A percentile compares a stretch with the other conserved stretches of the same genome.
Conservation (phyloP, 2,329 filamentous ascomycete genomes). For the Ceratocystis harringtonii region DNA sequence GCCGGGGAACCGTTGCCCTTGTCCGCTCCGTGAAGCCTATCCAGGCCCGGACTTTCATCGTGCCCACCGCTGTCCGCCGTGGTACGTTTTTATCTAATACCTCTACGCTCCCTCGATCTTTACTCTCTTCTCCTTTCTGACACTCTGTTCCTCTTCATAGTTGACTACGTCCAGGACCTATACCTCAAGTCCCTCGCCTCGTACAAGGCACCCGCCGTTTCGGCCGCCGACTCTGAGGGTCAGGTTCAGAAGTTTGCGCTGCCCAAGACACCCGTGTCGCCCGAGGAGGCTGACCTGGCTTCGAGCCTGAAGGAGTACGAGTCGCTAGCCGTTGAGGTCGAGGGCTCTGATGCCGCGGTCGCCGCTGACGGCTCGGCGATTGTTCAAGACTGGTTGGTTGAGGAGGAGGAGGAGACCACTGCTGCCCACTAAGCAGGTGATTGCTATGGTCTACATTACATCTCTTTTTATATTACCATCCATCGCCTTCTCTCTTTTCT, state of each 20-base stretch:
- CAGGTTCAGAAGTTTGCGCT: conserved; percentile 77
- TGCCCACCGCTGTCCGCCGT: conserved; percentile 45
- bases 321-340: conserved; percentile 81
- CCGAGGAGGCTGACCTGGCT: conserved; percentile 87
- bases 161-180: conserved; percentile 93
- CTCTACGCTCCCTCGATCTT: conserved; percentile 12
- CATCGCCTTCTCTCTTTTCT: conserved; percentile 6
- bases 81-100: conserved; percentile 33
- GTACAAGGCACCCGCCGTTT: conserved; percentile 77
- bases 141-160: conserved; percentile 32
- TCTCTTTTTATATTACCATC: conserved; percentile 7
- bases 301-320: conserved; percentile 90
- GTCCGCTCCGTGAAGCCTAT: conserved; percentile 30
- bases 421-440: conserved; percentile 30
- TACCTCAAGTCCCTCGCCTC: conserved; percentile 92
- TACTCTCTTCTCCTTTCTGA: background rate
- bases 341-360: conserved; percentile 58
- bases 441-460: background rate
- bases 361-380: conserved; percentile 43
- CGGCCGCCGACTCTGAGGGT: conserved; percentile 74
- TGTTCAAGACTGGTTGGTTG: conserved; percentile 65
- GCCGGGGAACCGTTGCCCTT: conserved; percentile 13
- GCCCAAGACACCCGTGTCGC: conserved; percentile 70
- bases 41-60: conserved; percentile 43
- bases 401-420: conserved; percentile 45